These are phyloP conservation scores for Rhexocercosporidium sp. DNA, from an alignment of 2,329 filamentous ascomycete species.

Conservation along the genomic window DNA sequence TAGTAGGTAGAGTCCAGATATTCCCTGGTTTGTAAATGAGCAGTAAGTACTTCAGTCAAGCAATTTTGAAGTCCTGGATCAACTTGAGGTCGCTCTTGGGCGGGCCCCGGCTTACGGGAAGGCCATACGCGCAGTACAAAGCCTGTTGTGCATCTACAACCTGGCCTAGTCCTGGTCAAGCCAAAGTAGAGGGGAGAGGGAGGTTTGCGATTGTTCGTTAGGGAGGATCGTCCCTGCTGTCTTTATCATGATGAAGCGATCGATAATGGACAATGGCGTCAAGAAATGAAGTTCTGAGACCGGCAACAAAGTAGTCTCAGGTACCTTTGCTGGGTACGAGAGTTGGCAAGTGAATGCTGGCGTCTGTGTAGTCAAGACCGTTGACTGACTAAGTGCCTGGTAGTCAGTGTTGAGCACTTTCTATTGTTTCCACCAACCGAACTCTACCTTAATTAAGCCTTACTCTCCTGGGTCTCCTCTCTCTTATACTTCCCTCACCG, in stretches of 20 bases:
- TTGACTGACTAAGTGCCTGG: no score
- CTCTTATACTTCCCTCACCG: background rate
- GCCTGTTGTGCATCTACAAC: background rate
- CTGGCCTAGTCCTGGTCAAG: no score
- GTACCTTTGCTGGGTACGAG: background rate
- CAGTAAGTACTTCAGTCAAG: background rate
- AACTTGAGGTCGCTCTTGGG: background rate
- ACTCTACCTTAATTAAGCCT: background rate
- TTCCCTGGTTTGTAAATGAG: background rate
- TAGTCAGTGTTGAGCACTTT: no score
- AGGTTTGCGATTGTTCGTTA: background rate
- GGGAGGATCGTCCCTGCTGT: no score
- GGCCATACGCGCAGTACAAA: constrained; percentile 4
- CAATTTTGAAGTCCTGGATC: background rate
- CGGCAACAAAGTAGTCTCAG: background rate
- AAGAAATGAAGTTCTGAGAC: background rate
- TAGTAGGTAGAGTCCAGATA: background rate
- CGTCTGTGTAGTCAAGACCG: no score
- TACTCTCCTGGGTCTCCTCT: background rate
- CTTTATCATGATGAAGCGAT: background rate
- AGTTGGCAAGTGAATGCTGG: background rate
- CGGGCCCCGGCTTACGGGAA: background rate
- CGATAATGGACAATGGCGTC: background rate
- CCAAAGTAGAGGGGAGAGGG: background rate
- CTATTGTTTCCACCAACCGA: background rate